phyloP scores from a whole-genome alignment of 495 filamentous ascomycete genomes.

The Penicillium atrosanguineum region DNA sequence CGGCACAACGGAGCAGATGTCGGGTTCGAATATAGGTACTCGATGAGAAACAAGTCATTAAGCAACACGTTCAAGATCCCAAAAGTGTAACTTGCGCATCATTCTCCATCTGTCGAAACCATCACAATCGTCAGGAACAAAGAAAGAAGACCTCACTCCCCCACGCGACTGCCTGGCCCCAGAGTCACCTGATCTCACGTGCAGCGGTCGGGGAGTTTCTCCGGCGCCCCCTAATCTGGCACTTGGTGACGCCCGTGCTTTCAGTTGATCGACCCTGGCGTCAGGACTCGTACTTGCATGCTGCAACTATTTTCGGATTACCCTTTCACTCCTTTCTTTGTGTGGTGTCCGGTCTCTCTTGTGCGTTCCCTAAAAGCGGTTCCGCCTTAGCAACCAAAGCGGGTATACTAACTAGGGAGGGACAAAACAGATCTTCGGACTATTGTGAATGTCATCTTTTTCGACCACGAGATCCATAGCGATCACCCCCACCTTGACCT shows the following conservation, averaged over 20 bases:
- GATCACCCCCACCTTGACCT: slow-evolving; percentile 13
- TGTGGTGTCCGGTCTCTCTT: slow-evolving; percentile 8
- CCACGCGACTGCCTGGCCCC: slow-evolving; percentile 2
- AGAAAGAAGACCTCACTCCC: background rate
- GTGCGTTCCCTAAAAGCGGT: slow-evolving; percentile 5
- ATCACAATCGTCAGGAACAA: slow-evolving; percentile 2
- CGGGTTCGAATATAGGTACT: background rate
- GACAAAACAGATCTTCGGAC: slow-evolving; percentile 17
- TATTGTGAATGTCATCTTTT: slow-evolving; percentile 24
- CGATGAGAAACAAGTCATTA: background rate
- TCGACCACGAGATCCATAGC: slow-evolving; percentile 14
- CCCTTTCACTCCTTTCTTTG: slow-evolving; percentile 13
- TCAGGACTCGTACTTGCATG: slow-evolving; percentile 26
- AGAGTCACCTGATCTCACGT: slow-evolving; percentile 20
- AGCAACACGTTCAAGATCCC: background rate
- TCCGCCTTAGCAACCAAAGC: slow-evolving; percentile 12
- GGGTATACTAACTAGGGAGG: slow-evolving; percentile 31
- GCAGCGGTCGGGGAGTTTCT: slow-evolving; percentile 20
- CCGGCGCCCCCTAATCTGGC: slow-evolving; percentile 26
- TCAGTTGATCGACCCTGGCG: slow-evolving; percentile 26
- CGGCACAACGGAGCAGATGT: background rate
- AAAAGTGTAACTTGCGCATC: background rate
- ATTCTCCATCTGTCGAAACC: background rate
- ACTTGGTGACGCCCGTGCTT: slow-evolving; percentile 25
- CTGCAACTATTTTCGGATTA: slow-evolving; percentile 17